These are phyloP conservation scores for Blastobotrys americana DNA, from an alignment of 805 yeast species.

Conservation along the genomic window DNA sequence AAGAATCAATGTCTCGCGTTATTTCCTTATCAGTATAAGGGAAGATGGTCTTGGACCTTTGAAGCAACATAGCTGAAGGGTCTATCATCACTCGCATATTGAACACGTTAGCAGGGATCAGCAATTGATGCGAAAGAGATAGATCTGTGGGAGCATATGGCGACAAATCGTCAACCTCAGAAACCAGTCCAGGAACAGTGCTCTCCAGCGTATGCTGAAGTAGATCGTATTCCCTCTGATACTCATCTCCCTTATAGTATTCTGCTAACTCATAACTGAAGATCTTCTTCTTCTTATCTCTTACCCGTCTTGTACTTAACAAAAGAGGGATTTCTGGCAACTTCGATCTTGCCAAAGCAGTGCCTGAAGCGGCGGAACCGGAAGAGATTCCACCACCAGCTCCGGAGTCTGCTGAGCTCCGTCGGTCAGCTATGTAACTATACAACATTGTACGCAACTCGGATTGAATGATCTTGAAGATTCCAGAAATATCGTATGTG, in stretches of 20 bases:
- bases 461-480: constrained; percentile 41
- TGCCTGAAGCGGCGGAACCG: not conserved
- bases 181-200: constrained; percentile 62
- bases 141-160: constrained; percentile 56
- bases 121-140: constrained; percentile 50
- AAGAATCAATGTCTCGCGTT: constrained; percentile 20
- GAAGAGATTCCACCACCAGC: constrained; percentile 5
- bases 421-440: constrained; percentile 29
- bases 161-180: constrained; percentile 27
- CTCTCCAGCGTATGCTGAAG: constrained; percentile 45
- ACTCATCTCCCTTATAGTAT: constrained; percentile 16
- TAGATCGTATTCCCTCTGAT: constrained; percentile 30
- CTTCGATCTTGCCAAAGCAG: not conserved
- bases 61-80: constrained; percentile 59
- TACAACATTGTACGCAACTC: constrained; percentile 36
- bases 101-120: constrained; percentile 64
- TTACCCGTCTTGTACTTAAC: not conserved
- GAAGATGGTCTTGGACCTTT: constrained; percentile 45
- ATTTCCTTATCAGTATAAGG: constrained; percentile 23
- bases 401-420: not conserved
- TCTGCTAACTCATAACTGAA: constrained; percentile 29
- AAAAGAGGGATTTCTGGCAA: constrained; percentile 1
- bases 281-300: constrained; percentile 12
- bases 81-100: constrained; percentile 76
- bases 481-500: constrained; percentile 33